Evolutionary conservation across 345 rosid genomes (phyloP), one percentile per base, ranked within the genome.

Genomic region (Hirschfeldia incana): DNA sequence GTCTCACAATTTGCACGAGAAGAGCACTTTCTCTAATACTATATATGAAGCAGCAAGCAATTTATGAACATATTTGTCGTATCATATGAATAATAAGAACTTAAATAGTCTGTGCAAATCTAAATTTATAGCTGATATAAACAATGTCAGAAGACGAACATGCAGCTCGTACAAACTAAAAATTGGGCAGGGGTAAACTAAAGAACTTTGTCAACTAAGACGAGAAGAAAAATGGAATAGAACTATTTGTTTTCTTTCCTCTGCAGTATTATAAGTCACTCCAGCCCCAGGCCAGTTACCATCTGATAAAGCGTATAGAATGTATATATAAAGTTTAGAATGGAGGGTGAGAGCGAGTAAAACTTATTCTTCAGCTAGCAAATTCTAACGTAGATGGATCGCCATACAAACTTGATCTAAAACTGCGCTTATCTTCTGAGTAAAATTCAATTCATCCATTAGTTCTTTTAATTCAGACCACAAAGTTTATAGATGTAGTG

Each of bases 1-100:
- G 30, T 73, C 21, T 44, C 65, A 16, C 62, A 49, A 28, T 36
- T 62, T 61, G 12, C 30, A 71, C 13, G 75, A 36, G 57, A 58
- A 71, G 15, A 49, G 61, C 62, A 15, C 57, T 33, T 2, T 64
- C 4, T 63, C 42, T 32, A 17, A 9, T 2, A 7, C n/a, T 26
- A 17, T 5, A 7, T 67, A 13, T 3, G 15, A 13, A 6, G 71
- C 21, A 21, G 32, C 17, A 67, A 67, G 37, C 59, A 46, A 46
- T 68, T 21, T 21, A 28, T 6, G 17, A 39, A 49, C 21, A n/a
- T 51, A n/a, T 34, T 66, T 39, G 34, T 66, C 5, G 8, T 66
- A 21, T 65, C 9, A 65, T 53, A 66, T 66, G 37, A 53, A 37
- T 65, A 8, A 36, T 65, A 16, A 36, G n/a, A 15, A 34, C 46